Evolutionary conservation across 2,329 filamentous ascomycete species (phyloP).

Genomic region (Fusarium robinianum): DNA sequence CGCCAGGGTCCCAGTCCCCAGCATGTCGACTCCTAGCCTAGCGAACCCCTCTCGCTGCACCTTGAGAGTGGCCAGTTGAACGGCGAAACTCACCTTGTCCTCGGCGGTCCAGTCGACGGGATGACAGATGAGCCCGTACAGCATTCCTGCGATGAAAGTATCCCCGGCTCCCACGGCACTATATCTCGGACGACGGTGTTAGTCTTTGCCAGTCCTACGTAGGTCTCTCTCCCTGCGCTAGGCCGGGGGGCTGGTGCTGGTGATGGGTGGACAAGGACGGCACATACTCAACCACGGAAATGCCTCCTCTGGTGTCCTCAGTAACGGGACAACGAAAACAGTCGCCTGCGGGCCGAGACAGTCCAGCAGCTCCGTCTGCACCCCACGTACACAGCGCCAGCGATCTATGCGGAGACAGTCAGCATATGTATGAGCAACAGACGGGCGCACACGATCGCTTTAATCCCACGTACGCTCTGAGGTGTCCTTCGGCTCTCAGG

Average conservation of each 20-base stretch:
- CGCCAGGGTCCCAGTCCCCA: slow-evolving; percentile 29
- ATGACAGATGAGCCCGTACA: slow-evolving; percentile 63
- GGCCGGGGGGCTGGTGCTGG: slow-evolving; percentile 7
- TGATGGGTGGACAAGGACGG: slow-evolving; percentile 7
- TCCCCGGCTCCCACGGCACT: slow-evolving; percentile 76
- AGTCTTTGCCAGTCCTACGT: slow-evolving; percentile 24
- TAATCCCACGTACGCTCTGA: slow-evolving; percentile 57
- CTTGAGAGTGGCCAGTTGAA: slow-evolving; percentile 69
- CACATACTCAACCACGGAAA: slow-evolving; percentile 64
- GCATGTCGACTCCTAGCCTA: slow-evolving; percentile 48
- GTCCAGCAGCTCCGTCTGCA: slow-evolving; percentile 49
- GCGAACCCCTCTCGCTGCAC: slow-evolving; percentile 69
- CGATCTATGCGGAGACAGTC: slow-evolving; percentile 43
- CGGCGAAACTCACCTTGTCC: slow-evolving; percentile 62
- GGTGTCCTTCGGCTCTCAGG: slow-evolving; percentile 50
- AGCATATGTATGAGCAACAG: slow-evolving; percentile 9
- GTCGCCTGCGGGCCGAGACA: slow-evolving; percentile 38
- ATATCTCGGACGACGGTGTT: slow-evolving; percentile 31
- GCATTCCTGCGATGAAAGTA: slow-evolving; percentile 73
- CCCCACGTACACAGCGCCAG: slow-evolving; percentile 65
- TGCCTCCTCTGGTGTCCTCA: slow-evolving; percentile 40
- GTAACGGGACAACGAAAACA: slow-evolving; percentile 48
- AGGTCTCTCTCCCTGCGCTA: slow-evolving; percentile 18
- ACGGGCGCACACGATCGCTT: slow-evolving; percentile 9
- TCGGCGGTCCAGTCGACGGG: slow-evolving; percentile 52